Evolutionary conservation across 139 green algal species (phyloP).

Genomic region (Chlorella sp.): DNA sequence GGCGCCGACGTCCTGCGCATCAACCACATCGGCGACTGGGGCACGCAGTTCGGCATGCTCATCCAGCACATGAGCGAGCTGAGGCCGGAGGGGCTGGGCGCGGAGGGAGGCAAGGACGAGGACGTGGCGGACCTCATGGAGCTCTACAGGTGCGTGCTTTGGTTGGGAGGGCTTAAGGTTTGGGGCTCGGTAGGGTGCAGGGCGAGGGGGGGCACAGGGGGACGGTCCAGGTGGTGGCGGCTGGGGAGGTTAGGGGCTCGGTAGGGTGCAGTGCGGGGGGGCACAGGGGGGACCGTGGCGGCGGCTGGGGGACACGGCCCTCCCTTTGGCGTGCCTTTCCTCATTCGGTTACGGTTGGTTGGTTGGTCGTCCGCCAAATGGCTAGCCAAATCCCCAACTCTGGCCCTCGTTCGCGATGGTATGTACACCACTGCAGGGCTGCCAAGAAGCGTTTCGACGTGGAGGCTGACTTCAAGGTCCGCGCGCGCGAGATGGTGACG

Average conservation of each 20-base stretch:
- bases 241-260: too few species aligned
- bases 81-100: slow-evolving; percentile 50
- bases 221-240: too few species aligned
- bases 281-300: too few species aligned
- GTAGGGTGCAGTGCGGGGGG: too few species aligned
- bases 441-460: slow-evolving; percentile 91
- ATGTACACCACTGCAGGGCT: too few species aligned
- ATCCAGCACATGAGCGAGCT: slow-evolving; percentile 83
- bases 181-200: neutral
- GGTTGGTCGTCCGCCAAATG: too few species aligned
- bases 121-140: slow-evolving; percentile 69
- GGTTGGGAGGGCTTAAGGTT: neutral
- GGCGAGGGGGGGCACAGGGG: too few species aligned
- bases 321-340: too few species aligned
- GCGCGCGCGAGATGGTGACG: slow-evolving; percentile 80
- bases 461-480: slow-evolving; percentile 94
- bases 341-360: too few species aligned
- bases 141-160: slow-evolving; percentile 51
- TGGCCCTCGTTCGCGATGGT: too few species aligned
- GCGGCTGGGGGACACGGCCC: too few species aligned
- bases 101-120: slow-evolving; percentile 53
- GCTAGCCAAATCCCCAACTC: too few species aligned
- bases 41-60: slow-evolving; percentile 99
- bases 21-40: slow-evolving; percentile 98
- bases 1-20: slow-evolving; percentile 81